Evolutionary conservation across 306 rosid species (phyloP).

Genomic region (Glycine tomentella): DNA sequence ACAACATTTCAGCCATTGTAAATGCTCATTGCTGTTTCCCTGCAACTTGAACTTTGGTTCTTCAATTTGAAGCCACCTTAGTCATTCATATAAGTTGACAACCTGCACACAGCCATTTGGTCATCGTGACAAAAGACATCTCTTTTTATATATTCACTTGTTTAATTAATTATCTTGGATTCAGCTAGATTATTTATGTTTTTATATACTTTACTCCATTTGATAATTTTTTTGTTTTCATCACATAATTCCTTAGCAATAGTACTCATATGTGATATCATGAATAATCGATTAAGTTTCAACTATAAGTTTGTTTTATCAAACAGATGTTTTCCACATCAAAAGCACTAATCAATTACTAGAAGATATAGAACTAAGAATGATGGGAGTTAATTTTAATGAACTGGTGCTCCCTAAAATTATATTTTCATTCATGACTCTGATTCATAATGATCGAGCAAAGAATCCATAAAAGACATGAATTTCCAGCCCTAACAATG

Average conservation of each 20-base stretch:
- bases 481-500: slow-evolving; percentile 32
- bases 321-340: slow-evolving; percentile 31
- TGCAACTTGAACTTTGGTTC: slow-evolving; percentile 92
- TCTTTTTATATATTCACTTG: slow-evolving; percentile 50
- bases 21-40: slow-evolving; percentile 84
- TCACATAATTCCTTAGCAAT: slow-evolving; percentile 35
- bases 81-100: slow-evolving; percentile 79
- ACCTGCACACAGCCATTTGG: slow-evolving; percentile 98
- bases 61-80: slow-evolving; percentile 90
- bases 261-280: slow-evolving; percentile 36
- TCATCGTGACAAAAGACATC: slow-evolving; percentile 78
- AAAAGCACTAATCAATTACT: slow-evolving; percentile 35
- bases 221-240: slow-evolving; percentile 13
- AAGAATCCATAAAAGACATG: slow-evolving; percentile 22
- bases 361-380: slow-evolving; percentile 30
- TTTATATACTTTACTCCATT: slow-evolving; percentile 28
- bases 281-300: slow-evolving; percentile 41
- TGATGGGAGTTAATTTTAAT: slow-evolving; percentile 17
- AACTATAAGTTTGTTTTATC: slow-evolving; percentile 36
- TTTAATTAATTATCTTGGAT: slow-evolving; percentile 37
- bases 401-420: slow-evolving; percentile 29
- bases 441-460: background rate
- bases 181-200: slow-evolving; percentile 43
- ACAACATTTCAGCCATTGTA: slow-evolving; percentile 83
- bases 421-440: slow-evolving; percentile 25